phyloP scores from a whole-genome alignment of 768 basidiomycete species.

The Auricularia auricula-judae region DNA sequence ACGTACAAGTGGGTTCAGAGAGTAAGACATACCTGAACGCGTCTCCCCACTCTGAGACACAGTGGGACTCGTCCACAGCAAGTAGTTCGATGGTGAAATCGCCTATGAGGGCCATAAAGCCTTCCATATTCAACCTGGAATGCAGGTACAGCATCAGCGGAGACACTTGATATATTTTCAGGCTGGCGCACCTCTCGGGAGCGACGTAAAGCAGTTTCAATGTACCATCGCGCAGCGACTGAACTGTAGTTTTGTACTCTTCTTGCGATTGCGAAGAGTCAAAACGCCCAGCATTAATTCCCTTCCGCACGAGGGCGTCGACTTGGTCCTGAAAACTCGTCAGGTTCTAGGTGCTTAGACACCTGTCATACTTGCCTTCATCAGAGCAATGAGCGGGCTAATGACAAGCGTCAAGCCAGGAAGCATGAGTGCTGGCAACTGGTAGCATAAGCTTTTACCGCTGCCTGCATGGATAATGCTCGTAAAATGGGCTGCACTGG shows the following conservation, averaged over 20 bases:
- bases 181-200: slow-evolving; percentile 25
- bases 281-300: slow-evolving; percentile 28
- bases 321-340: slow-evolving; percentile 28
- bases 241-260: slow-evolving; percentile 23
- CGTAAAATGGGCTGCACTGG: not conserved
- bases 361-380: slow-evolving; percentile 6
- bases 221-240: slow-evolving; percentile 24
- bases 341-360: not conserved
- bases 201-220: slow-evolving; percentile 40
- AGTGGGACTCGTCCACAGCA: slow-evolving; percentile 41
- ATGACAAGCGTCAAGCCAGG: slow-evolving; percentile 26
- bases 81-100: slow-evolving; percentile 32
- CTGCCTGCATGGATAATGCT: slow-evolving; percentile 12
- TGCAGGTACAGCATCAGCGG: not conserved
- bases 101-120: slow-evolving; percentile 32
- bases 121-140: slow-evolving; percentile 33
- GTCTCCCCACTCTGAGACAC: slow-evolving; percentile 35
- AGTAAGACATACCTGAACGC: slow-evolving; percentile 23
- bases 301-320: slow-evolving; percentile 21
- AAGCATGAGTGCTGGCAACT: slow-evolving; percentile 24
- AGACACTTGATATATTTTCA: not conserved
- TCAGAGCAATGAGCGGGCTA: slow-evolving; percentile 21
- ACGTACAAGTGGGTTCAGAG: not conserved
- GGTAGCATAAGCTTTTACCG: slow-evolving; percentile 29
- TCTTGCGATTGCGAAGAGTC: slow-evolving; percentile 28